phyloP scores from a whole-genome alignment of 2,329 filamentous ascomycete genomes.

The Geoglossum cookeanum region DNA sequence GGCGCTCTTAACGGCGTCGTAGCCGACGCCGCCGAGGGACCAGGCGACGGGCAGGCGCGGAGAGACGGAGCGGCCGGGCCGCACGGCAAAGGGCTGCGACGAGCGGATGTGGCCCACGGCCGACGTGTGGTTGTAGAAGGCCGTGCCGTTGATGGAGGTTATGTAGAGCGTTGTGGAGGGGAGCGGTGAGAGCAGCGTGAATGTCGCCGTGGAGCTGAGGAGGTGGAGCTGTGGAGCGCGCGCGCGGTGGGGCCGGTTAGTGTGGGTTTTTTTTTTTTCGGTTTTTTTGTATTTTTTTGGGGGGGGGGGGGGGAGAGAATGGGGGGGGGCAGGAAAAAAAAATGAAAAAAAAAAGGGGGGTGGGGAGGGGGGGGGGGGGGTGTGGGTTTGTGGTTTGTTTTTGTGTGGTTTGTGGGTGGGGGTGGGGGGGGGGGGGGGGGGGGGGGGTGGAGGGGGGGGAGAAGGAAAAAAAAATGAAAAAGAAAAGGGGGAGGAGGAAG shows the following conservation, averaged over 20 bases:
- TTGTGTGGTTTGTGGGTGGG: too few relatives aligned
- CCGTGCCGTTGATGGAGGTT: conserved; percentile 64
- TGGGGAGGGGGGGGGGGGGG: too few relatives aligned
- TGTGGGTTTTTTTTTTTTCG: not conserved
- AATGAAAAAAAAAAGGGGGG: too few relatives aligned
- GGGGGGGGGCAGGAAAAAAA: too few relatives aligned
- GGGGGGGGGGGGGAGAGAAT: too few relatives aligned
- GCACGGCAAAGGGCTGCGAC: conserved; percentile 52
- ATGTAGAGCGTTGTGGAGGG: conserved; percentile 54
- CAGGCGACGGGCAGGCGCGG: conserved; percentile 69
- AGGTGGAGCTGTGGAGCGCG: conserved; percentile 48
- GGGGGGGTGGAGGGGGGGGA: too few relatives aligned
- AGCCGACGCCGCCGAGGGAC: conserved; percentile 59
- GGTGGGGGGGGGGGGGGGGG: too few relatives aligned
- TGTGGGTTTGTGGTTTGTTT: too few relatives aligned
- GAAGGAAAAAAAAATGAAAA: too few relatives aligned
- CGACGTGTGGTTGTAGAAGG: conserved; percentile 65
- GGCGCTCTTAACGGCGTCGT: conserved; percentile 61
- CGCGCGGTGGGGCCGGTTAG: not conserved
- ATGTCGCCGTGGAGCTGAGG: conserved; percentile 68
- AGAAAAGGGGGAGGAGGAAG: too few relatives aligned
- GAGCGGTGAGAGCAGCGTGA: conserved; percentile 66
- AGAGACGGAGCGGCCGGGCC: conserved; percentile 49
- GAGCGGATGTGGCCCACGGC: conserved; percentile 62
- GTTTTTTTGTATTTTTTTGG: not conserved